Evolutionary conservation across 345 rosid species (phyloP).

Genomic region (Psidium guajava): DNA sequence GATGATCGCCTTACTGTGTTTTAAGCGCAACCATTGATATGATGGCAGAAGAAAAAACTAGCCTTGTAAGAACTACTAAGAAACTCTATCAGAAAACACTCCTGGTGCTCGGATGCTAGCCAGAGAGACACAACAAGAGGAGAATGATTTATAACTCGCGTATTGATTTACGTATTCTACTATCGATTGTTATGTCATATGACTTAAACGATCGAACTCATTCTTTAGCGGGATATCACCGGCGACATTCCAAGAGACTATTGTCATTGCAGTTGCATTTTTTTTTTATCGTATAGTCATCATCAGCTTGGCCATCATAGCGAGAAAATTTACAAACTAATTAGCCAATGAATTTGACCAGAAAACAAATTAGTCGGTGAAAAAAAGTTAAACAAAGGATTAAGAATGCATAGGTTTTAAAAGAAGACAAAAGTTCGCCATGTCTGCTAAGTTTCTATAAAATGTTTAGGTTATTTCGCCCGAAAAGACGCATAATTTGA

Average conservation of each 20-base stretch:
- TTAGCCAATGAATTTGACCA: no score
- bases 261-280: neutral
- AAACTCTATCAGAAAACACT: neutral
- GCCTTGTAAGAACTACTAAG: neutral
- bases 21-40: neutral
- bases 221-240: neutral
- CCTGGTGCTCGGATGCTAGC: neutral
- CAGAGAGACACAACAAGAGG: neutral
- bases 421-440: no score
- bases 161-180: neutral
- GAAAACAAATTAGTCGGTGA: no score
- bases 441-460: neutral
- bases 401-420: no score
- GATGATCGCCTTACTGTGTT: no score
- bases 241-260: neutral
- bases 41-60: neutral
- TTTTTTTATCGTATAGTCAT: neutral
- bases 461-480: neutral
- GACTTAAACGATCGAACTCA: neutral
- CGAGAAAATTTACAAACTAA: no score
- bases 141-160: neutral
- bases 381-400: no score
- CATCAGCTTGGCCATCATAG: no score
- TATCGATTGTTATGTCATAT: neutral
- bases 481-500: neutral